Evolutionary conservation across 257 asterid species (phyloP).

Genomic region (Knoxia roxburghii): DNA sequence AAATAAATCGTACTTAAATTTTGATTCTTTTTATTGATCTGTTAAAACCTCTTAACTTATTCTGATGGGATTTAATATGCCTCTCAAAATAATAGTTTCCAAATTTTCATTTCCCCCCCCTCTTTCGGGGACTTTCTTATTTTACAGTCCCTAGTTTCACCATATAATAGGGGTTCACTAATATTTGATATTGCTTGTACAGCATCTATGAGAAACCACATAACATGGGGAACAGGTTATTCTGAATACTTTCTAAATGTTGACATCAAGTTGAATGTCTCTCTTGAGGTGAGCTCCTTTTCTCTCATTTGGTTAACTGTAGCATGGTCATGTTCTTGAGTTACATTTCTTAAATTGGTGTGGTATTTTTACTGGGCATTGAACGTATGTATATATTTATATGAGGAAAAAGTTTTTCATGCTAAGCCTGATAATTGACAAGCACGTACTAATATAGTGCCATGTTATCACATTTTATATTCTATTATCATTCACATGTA

Average conservation of each 20-base stretch:
- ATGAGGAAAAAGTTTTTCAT: too few relatives aligned
- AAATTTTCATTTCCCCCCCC: too few relatives aligned
- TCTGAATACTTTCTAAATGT: constrained; percentile 51
- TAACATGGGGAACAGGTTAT: constrained; percentile 60
- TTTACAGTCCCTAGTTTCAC: neutral
- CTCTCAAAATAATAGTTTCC: neutral
- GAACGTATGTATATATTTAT: too few relatives aligned
- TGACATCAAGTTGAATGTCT: constrained; percentile 45
- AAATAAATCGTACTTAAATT: too few relatives aligned
- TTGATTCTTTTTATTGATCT: too few relatives aligned
- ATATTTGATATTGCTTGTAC: constrained; percentile 24
- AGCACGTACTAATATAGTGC: too few relatives aligned
- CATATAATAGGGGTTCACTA: neutral
- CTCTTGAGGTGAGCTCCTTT: constrained; percentile 36
- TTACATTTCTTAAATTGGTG: neutral
- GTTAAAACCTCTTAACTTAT: too few relatives aligned
- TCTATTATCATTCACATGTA: too few relatives aligned
- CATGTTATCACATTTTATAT: too few relatives aligned
- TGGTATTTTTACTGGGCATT: neutral
- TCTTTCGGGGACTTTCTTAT: too few relatives aligned
- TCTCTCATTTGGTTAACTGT: neutral
- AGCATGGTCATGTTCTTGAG: neutral
- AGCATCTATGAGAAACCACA: constrained; percentile 74
- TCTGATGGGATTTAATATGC: neutral
- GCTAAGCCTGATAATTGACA: too few relatives aligned